Evolutionary conservation across 495 filamentous ascomycete species (phyloP), one percentile per base, ranked within the genome.

Genomic region (Pyrenula massariospora): DNA sequence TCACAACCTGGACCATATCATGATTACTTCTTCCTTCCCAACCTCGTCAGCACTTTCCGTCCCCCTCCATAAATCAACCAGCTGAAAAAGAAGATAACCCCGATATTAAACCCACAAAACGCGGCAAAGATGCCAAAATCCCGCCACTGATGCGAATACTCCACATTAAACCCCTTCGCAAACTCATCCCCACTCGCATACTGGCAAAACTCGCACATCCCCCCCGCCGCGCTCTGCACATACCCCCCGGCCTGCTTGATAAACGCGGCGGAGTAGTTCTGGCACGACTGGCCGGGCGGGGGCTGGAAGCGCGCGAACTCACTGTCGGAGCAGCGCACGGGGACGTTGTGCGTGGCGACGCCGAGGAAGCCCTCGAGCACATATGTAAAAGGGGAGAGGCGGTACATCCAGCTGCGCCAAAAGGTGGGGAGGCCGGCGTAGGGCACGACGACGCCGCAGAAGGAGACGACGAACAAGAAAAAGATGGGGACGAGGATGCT

Each of bases 401-500:
- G 81, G 64, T 88, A 88, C 73, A 88, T 81, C 81, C 84, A 88
- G n/a, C 71, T 71, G 25, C 70, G 67, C 78, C 81, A 87, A 65
- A 87, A 86, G 49, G 72, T 69, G 0, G 78, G 76, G 11, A 87
- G 64, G 10, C 70, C 72, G 0, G 54, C 53, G 54, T 79, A 78
- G 0, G 84, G 82, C 3, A 85, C 79, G 15, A 84, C 69, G 22
- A 86, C 77, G 55, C 84, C 82, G 54, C 80, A 83, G 67, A 86
- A 88, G 8, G 77, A 73, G 42, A 82, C 73, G 55, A 83, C 72
- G 58, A 84, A 83, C 20, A 78, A 73, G 68, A 87, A 84, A 65
- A 86, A 81, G 19, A 81, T 67, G 0, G 84, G 84, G 11, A 86
- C 81, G 2, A 87, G 75, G 0, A 91, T 63, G 10, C 80, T 84